A percentile compares a stretch with the other conserved stretches of the same genome.
Conservation (phyloP, 2,329 filamentous ascomycete species). For the Epichloe elymi region DNA sequence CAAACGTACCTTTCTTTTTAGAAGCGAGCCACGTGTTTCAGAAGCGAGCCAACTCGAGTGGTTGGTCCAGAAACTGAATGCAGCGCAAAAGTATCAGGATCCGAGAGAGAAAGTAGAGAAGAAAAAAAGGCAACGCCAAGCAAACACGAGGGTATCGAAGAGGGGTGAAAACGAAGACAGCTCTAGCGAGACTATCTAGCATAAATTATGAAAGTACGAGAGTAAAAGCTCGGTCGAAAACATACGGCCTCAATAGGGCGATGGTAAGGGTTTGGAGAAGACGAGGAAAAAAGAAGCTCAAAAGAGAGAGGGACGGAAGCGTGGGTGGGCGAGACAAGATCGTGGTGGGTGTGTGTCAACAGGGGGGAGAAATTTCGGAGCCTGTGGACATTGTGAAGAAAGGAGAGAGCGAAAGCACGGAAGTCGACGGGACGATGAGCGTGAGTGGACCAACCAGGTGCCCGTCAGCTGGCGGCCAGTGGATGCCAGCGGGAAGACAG, state of each 20-base stretch:
- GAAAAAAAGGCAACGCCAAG: conserved; percentile 7
- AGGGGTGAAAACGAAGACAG: neutral
- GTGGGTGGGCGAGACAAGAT: conserved; percentile 9
- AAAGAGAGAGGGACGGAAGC: conserved; percentile 6
- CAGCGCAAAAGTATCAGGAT: conserved; percentile 2
- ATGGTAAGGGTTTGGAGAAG: neutral
- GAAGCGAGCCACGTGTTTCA: neutral
- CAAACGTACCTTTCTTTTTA: neutral
- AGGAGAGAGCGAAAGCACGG: conserved; percentile 7
- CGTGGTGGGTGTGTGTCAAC: conserved; percentile 6
- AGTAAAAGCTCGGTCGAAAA: neutral
- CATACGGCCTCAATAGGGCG: conserved; percentile 2
- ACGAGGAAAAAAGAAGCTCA: conserved; percentile 3
- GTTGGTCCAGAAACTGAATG: neutral
- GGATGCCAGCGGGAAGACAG: neutral
- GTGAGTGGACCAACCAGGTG: conserved; percentile 5
- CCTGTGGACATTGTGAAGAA: conserved; percentile 5
- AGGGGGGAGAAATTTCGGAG: conserved; percentile 11
- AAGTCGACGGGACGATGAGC: conserved; percentile 7
- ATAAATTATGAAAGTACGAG: neutral
- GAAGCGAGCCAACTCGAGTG: neutral
- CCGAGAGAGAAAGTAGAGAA: neutral
- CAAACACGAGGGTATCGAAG: conserved; percentile 10
- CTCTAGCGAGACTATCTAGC: conserved; percentile 2
- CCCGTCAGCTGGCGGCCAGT: conserved; percentile 3